phyloP scores from a whole-genome alignment of 2,329 filamentous ascomycete genomes.

The Claviceps sorghi region DNA sequence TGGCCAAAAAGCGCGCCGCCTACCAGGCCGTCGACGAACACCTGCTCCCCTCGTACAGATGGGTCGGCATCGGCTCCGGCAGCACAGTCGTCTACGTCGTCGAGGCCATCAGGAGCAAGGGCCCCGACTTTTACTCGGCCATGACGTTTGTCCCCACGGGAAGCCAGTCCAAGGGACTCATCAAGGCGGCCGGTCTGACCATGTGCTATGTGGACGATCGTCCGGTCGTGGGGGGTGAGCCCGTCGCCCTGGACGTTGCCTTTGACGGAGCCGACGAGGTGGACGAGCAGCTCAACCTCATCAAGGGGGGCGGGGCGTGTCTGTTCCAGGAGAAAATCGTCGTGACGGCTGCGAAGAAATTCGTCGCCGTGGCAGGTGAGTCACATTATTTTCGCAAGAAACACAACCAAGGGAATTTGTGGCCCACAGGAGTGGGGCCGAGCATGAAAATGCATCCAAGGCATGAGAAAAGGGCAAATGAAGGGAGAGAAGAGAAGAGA shows the following conservation, averaged over 20 bases:
- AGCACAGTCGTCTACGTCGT: constrained; percentile 76
- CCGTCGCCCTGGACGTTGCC: constrained; percentile 61
- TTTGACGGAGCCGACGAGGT: constrained; percentile 98
- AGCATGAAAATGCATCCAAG: background rate
- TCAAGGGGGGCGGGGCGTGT: constrained; percentile 96
- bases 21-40: constrained; percentile 60
- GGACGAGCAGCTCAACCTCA: constrained; percentile 85
- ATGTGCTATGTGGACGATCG: constrained; percentile 67
- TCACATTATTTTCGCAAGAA: constrained; percentile 4
- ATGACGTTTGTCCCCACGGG: constrained; percentile 90
- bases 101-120: constrained; percentile 57
- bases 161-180: constrained; percentile 77
- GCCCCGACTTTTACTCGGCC: constrained; percentile 33
- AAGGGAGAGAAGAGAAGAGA: background rate
- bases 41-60: constrained; percentile 46
- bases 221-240: constrained; percentile 29
- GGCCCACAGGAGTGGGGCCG: too few relatives aligned
- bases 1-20: constrained; percentile 62
- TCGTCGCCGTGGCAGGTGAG: constrained; percentile 72
- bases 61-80: constrained; percentile 67
- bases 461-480: background rate
- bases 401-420: too few relatives aligned
- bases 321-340: constrained; percentile 97
- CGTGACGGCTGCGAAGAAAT: constrained; percentile 67
- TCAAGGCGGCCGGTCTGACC: constrained; percentile 61